phyloP scores from a whole-genome alignment of 2,329 filamentous ascomycete species.

The Fusarium sp. region DNA sequence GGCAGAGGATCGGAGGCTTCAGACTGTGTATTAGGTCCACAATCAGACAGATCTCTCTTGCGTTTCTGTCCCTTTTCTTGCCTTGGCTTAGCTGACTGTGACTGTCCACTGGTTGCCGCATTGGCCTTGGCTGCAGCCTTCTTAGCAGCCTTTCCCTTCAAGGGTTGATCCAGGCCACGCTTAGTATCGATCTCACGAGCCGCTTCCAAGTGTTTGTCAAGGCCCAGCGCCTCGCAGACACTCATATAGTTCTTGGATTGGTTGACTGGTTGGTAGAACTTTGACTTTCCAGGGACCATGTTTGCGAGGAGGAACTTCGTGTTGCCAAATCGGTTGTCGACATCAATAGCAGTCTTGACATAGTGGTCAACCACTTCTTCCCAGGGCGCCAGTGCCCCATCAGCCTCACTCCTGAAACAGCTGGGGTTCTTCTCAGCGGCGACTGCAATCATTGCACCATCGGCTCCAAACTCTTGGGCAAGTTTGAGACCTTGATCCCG shows the following conservation, averaged over 20 bases:
- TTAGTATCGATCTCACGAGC: conserved; percentile 74
- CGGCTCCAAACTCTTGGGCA: conserved; percentile 82
- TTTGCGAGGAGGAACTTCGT: conserved; percentile 91
- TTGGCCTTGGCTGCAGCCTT: conserved; percentile 51
- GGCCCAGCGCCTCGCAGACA: conserved; percentile 71
- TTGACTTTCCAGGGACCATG: conserved; percentile 83
- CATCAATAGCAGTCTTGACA: conserved; percentile 75
- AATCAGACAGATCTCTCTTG: conserved; percentile 53
- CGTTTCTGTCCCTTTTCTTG: conserved; percentile 48
- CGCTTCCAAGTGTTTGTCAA: conserved; percentile 70
- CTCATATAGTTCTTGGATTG: conserved; percentile 77
- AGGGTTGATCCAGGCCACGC: conserved; percentile 68
- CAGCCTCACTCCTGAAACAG: conserved; percentile 76
- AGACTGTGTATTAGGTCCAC: conserved; percentile 40
- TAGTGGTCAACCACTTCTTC: conserved; percentile 81
- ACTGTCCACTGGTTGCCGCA: conserved; percentile 60
- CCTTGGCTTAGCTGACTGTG: conserved; percentile 56
- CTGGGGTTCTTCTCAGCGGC: conserved; percentile 91
- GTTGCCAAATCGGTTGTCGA: conserved; percentile 89
- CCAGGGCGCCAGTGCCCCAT: conserved; percentile 81
- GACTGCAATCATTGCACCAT: conserved; percentile 97
- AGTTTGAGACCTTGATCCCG: conserved; percentile 78
- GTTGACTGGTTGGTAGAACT: conserved; percentile 70
- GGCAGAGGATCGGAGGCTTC: conserved; percentile 41
- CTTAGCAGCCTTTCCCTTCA: conserved; percentile 50